Evolutionary conservation across 441 rosid genomes (phyloP), one percentile per base, ranked within the genome.

Genomic region (Biscutella laevigata): DNA sequence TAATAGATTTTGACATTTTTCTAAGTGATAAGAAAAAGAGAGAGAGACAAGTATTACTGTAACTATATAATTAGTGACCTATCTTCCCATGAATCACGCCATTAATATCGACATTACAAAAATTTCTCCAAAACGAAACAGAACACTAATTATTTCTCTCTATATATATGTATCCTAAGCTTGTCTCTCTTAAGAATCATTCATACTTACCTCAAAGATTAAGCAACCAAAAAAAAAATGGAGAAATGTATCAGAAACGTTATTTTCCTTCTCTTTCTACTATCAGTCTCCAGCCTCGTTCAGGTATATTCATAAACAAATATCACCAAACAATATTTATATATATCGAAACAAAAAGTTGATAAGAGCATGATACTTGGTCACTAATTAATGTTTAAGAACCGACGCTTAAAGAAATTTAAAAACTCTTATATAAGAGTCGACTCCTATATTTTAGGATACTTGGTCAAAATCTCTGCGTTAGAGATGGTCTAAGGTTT

Each of bases 41-140:
- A n/a, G n/a, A n/a, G n/a, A n/a, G 26, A 13, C 14, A 32, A 49
- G 55, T 30, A 12, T 24, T 8, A n/a, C n/a, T n/a, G 15, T 27
- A 35, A 53, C 27, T 42, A 14, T 8, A 10, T 15, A 53, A 8
- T 38, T 16, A 12, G 9, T 47, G 25, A n/a, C 32, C 40, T 48
- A 20, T 15, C 38, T 26, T 50, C 68, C 68, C 5, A 46, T n/a
- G 3, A 54, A 55, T 63, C 22, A 54, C 68, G 68, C 49, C 62
- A 46, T 46, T n/a, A 47, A 38, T 20, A 7, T 8, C 40, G 68
- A 53, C 24, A 35, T 39, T 44, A 28, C 37, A 27, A 39, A 36
- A 19, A n/a, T 45, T 16, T 36, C 28, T 34, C 6, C 15, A 56
- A 30, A 6, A 41, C 19, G 13, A 35, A 27, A 27, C 6, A 45